These are phyloP conservation scores for Orbilia quercus DNA, from an alignment of 2,329 filamentous ascomycete species.

Conservation along the genomic window DNA sequence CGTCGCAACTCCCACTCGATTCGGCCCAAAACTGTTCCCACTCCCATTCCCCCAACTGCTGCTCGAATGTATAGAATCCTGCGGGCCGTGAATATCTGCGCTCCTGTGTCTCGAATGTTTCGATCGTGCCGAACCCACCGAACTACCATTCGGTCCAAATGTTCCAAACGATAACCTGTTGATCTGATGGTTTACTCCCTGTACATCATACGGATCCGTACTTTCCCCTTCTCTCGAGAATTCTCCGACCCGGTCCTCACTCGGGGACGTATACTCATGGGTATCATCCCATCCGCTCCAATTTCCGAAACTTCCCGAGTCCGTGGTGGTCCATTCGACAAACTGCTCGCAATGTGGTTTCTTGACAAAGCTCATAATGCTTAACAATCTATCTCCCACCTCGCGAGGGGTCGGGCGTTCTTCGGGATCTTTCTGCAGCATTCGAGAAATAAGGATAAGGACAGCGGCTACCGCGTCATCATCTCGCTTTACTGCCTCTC, in stretches of 20 bases:
- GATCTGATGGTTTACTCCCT: conserved; percentile 43
- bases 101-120: conserved; percentile 34
- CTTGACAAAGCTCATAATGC: conserved; percentile 53
- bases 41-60: conserved; percentile 26
- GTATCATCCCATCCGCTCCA: conserved; percentile 56
- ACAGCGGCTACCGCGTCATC: conserved; percentile 57
- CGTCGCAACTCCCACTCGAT: conserved; percentile 9
- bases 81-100: conserved; percentile 16
- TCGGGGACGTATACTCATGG: conserved; percentile 35
- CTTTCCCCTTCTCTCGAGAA: conserved; percentile 21
- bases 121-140: not conserved
- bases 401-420: conserved; percentile 57
- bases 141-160: conserved; percentile 21
- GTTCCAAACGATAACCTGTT: conserved; percentile 48
- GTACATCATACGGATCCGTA: conserved; percentile 21
- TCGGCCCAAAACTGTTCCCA: conserved; percentile 15
- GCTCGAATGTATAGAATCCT: conserved; percentile 6
- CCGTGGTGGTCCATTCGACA: conserved; percentile 39
- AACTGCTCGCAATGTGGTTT: conserved; percentile 55
- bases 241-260: conserved; percentile 20
- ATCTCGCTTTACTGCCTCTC: conserved; percentile 68
- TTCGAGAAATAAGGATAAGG: conserved; percentile 57
- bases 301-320: conserved; percentile 38
- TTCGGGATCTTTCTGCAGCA: conserved; percentile 58
- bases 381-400: conserved; percentile 55